Percentiles rank a stretch among this genome's conserved stretches.
Evolutionary conservation across 352 stramenopile genomes (phyloP).

Genomic region (Paralagenidium karlingii): DNA sequence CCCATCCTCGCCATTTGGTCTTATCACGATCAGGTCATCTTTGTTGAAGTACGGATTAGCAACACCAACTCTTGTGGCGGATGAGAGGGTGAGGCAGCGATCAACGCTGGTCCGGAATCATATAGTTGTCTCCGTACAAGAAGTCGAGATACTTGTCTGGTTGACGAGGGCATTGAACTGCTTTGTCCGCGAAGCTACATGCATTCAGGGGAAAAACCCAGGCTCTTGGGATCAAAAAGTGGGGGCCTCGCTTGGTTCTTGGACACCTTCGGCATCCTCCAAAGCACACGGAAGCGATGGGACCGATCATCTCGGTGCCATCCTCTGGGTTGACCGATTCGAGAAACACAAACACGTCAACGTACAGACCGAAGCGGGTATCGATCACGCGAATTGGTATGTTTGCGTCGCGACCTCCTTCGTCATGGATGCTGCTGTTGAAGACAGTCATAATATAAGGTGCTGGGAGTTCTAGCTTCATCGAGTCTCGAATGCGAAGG

Average conservation of each 20-base stretch:
- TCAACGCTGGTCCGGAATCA: too few relatives aligned
- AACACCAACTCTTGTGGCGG: too few relatives aligned
- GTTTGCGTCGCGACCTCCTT: slow-evolving; percentile 16
- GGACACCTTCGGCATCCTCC: slow-evolving; percentile 21
- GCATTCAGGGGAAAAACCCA: slow-evolving; percentile 32
- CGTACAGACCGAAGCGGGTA: slow-evolving; percentile 32
- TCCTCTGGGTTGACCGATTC: slow-evolving; percentile 15
- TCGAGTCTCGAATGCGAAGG: too few relatives aligned
- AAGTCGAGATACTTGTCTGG: slow-evolving; percentile 25
- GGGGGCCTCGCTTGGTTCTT: slow-evolving; percentile 12
- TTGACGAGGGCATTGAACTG: slow-evolving; percentile 30
- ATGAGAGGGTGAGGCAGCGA: too few relatives aligned
- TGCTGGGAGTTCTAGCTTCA: too few relatives aligned
- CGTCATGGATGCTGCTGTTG: slow-evolving; percentile 20
- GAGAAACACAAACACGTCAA: slow-evolving; percentile 30
- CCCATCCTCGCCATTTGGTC: too few relatives aligned
- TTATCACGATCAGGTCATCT: too few relatives aligned
- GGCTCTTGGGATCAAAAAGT: slow-evolving; percentile 24
- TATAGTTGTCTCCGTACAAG: slow-evolving; percentile 37
- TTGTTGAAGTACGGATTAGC: too few relatives aligned
- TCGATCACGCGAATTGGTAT: slow-evolving; percentile 30
- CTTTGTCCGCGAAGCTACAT: slow-evolving; percentile 24
- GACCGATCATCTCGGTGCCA: slow-evolving; percentile 19
- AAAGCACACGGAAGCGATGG: slow-evolving; percentile 19
- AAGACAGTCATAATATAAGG: slow-evolving; percentile 28